phyloP scores from a whole-genome alignment of 495 filamentous ascomycete genomes.

The Tuber calosporum region DNA sequence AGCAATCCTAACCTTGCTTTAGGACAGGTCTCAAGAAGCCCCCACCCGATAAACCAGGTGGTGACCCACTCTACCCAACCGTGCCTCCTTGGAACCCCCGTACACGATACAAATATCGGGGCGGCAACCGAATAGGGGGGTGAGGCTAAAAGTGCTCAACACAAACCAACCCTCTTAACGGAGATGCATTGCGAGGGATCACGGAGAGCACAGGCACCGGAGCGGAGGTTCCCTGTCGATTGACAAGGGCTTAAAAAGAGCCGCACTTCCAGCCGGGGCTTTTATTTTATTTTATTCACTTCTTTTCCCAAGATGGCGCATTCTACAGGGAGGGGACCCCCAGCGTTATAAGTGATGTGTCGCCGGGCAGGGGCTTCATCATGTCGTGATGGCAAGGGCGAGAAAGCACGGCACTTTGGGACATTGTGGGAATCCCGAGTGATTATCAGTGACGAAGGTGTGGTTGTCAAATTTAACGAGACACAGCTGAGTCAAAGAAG shows the following conservation, averaged over 20 bases:
- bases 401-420: neutral
- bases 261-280: conserved; percentile 1
- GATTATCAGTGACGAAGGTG: neutral
- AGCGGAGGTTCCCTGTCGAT: neutral
- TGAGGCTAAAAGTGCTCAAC: neutral
- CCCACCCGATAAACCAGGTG: neutral
- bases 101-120: neutral
- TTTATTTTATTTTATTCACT: neutral
- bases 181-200: neutral
- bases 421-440: neutral
- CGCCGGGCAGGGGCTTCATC: neutral
- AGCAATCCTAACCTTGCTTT: neutral
- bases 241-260: conserved; percentile 4
- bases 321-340: neutral
- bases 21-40: neutral
- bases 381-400: neutral
- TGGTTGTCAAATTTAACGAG: neutral
- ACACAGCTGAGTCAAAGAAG: too few species aligned
- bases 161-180: neutral
- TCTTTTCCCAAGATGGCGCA: neutral
- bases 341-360: neutral
- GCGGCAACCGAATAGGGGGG: neutral
- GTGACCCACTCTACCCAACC: neutral
- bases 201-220: neutral
- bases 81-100: neutral